Conservation (phyloP, 495 filamentous ascomycete genomes). For the Friedmanniomyces simplex region DNA sequence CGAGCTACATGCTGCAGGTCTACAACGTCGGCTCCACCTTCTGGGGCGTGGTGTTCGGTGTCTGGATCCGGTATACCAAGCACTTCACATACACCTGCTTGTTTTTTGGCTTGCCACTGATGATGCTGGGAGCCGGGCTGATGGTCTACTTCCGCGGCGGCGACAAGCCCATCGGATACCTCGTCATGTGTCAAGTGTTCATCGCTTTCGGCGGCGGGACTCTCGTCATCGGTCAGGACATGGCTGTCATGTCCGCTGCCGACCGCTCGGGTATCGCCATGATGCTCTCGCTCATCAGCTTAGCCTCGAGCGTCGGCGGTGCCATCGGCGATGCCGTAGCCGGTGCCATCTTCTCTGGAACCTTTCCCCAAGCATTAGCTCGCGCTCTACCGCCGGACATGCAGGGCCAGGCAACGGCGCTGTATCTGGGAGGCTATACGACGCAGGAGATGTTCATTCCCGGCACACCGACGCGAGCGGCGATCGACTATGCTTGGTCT, state of each 20-base stretch:
- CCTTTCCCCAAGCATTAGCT: conserved; percentile 43
- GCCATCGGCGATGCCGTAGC: conserved; percentile 51
- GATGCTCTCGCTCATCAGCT: conserved; percentile 48
- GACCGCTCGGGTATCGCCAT: conserved; percentile 55
- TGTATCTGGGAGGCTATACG: conserved; percentile 39
- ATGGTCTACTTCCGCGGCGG: conserved; percentile 58
- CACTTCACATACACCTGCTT: conserved; percentile 48
- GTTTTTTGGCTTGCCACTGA: conserved; percentile 53
- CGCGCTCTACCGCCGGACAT: conserved; percentile 42
- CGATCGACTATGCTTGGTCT: conserved; percentile 32
- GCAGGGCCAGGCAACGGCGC: conserved; percentile 30
- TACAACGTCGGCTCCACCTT: conserved; percentile 63
- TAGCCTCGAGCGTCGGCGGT: conserved; percentile 52
- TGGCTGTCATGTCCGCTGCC: conserved; percentile 55
- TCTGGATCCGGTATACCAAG: conserved; percentile 39
- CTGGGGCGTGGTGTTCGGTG: conserved; percentile 27
- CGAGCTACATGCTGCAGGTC: conserved; percentile 55
- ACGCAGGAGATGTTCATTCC: conserved; percentile 43
- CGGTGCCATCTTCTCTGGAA: conserved; percentile 54
- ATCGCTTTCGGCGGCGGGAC: conserved; percentile 58
- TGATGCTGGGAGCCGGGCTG: conserved; percentile 53
- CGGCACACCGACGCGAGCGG: conserved; percentile 41
- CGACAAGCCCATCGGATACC: conserved; percentile 47
- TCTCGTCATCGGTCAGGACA: conserved; percentile 51
- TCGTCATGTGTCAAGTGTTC: conserved; percentile 72